Conservation (phyloP, 805 yeast genomes). For the Sugiyamaella lignohabitans region DNA sequence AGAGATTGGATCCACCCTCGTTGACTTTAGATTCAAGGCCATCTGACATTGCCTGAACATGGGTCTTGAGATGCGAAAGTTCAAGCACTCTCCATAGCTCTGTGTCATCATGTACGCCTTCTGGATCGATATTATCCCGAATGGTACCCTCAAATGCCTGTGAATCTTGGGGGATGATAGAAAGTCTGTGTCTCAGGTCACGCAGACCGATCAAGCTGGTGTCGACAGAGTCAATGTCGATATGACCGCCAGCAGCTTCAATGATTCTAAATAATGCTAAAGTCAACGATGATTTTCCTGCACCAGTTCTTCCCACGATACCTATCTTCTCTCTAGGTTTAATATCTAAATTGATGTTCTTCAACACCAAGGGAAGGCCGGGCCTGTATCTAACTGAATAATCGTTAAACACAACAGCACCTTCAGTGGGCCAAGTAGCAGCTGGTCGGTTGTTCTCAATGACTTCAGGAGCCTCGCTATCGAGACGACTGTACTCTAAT, state of each 20-base stretch:
- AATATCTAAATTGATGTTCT: slow-evolving; percentile 56
- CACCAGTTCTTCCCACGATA: slow-evolving; percentile 96
- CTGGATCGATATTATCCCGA: slow-evolving; percentile 84
- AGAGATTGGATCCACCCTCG: slow-evolving; percentile 81
- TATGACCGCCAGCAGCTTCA: slow-evolving; percentile 66
- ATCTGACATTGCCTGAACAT: slow-evolving; percentile 47
- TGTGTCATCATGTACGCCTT: slow-evolving; percentile 58
- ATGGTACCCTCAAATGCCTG: slow-evolving; percentile 86
- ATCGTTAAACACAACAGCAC: slow-evolving; percentile 58
- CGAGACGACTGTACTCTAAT: slow-evolving; percentile 73
- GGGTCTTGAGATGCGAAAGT: slow-evolving; percentile 68
- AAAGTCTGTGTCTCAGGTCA: slow-evolving; percentile 68
- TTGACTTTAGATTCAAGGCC: slow-evolving; percentile 51
- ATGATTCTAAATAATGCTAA: slow-evolving; percentile 79
- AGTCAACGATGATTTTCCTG: slow-evolving; percentile 85
- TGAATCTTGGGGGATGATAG: slow-evolving; percentile 91
- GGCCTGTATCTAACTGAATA: slow-evolving; percentile 83
- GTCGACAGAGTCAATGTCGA: slow-evolving; percentile 63
- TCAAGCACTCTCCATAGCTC: slow-evolving; percentile 77
- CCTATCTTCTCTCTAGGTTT: slow-evolving; percentile 81
- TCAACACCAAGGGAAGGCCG: slow-evolving; percentile 62
- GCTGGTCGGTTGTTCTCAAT: slow-evolving; percentile 64
- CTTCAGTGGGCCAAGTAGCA: slow-evolving; percentile 63
- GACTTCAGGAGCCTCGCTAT: slow-evolving; percentile 77
- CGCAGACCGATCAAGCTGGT: slow-evolving; percentile 60